Evolutionary conservation across 345 rosid genomes (phyloP), one percentile per base, ranked within the genome.

Genomic region (Dovyalis caffra): DNA sequence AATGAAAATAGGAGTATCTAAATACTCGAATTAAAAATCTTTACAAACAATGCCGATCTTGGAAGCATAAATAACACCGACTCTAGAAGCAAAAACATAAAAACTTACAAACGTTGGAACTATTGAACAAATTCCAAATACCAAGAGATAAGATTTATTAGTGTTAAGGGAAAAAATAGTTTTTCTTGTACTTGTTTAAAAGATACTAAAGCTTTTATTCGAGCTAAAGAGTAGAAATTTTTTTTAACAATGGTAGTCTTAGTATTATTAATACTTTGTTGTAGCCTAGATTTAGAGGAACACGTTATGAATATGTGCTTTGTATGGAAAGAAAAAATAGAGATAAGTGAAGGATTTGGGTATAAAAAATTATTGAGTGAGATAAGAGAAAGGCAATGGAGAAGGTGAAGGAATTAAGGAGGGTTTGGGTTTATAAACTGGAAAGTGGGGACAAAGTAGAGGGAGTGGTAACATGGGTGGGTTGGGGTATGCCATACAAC

Each of bases 221-320:
- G n/a, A n/a, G n/a, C n/a, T n/a, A n/a, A n/a, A n/a, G n/a, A n/a
- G n/a, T n/a, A n/a, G n/a, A n/a, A n/a, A n/a, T n/a, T n/a, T n/a
- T n/a, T 84, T 25, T 69, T 82, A 12, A 83, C 74, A 75, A 85
- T 66, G 37, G 78, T 63, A 69, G 77, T 72, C 35, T 63, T 49
- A 65, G 71, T 37, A 66, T 71, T 53, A 23, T 49, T 62, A 34
- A 67, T 37, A 11, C 21, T 38, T 26, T 18, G 66, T 35, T 74
- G 75, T 60, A 47, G 78, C 76, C 84, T 87, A 26, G 77, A 53
- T 68, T 90, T 88, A 40, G 88, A 84, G 71, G 91, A 83, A 82
- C 91, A 86, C 95, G 89, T 90, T 23, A 18, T 1, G 64, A 21
- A n/a, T n/a, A n/a, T n/a, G n/a, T n/a, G n/a, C n/a, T n/a, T n/a